phyloP scores from a whole-genome alignment of 371 early-diverging fungal genomes.

The Rhizopus microsporus region DNA sequence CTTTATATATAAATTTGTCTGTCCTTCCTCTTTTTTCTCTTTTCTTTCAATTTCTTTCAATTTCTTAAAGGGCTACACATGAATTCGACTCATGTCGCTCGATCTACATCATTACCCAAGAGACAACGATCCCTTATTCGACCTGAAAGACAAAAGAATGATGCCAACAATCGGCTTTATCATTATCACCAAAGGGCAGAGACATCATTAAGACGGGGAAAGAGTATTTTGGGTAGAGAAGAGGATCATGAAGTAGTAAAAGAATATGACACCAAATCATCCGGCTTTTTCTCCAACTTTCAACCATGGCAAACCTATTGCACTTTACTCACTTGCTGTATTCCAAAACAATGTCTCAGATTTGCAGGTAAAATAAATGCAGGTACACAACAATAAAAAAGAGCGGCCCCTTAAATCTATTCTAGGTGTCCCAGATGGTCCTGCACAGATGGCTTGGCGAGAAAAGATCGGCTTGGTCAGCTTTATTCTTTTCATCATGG shows the following conservation, averaged over 20 bases:
- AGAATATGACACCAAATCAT: constrained; percentile 9
- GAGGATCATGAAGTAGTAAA: constrained; percentile 14
- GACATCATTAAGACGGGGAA: constrained; percentile 31
- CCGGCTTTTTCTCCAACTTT: background rate
- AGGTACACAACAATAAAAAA: background rate
- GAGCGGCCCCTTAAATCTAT: background rate
- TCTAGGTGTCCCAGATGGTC: constrained; percentile 45
- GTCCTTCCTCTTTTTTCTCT: no score
- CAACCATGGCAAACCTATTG: constrained; percentile 49
- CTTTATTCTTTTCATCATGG: constrained; percentile 57
- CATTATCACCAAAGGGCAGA: constrained; percentile 49
- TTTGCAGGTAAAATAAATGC: constrained; percentile 8
- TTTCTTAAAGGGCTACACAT: no score
- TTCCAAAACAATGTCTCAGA: constrained; percentile 27
- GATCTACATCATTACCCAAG: constrained; percentile 8
- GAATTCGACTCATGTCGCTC: background rate
- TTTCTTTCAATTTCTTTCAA: no score
- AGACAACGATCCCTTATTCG: constrained; percentile 71
- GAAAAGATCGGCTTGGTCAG: constrained; percentile 82
- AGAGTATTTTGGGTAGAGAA: constrained; percentile 35
- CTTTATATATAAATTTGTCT: no score
- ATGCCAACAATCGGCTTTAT: constrained; percentile 57
- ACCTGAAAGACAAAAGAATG: constrained; percentile 69
- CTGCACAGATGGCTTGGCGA: constrained; percentile 78
- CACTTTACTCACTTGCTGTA: constrained; percentile 53